These are phyloP conservation scores for Castanopsis chinensis DNA, from an alignment of 306 rosid genomes.

Conservation along the genomic window DNA sequence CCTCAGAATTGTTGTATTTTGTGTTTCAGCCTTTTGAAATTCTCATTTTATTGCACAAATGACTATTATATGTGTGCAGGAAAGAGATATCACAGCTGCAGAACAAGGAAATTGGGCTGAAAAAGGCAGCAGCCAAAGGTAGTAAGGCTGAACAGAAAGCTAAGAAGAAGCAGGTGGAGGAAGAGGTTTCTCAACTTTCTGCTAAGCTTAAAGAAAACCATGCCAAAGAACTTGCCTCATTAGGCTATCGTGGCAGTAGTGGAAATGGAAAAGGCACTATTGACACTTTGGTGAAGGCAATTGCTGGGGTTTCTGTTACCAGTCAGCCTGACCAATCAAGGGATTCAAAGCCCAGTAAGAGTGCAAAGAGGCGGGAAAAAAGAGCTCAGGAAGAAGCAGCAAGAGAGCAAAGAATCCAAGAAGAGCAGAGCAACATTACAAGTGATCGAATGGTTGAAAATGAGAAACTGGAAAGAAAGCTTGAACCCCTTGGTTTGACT, in stretches of 20 bases:
- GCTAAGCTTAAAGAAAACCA: slow-evolving; percentile 70
- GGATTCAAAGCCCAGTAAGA: slow-evolving; percentile 62
- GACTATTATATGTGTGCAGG: slow-evolving; percentile 41
- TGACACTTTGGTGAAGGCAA: slow-evolving; percentile 78
- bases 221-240: slow-evolving; percentile 56
- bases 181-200: slow-evolving; percentile 75
- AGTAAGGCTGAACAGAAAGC: slow-evolving; percentile 96
- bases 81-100: slow-evolving; percentile 75
- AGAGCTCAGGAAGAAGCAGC: slow-evolving; percentile 84
- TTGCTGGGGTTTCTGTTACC: slow-evolving; percentile 75
- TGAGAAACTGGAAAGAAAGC: slow-evolving; percentile 70
- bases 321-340: slow-evolving; percentile 57
- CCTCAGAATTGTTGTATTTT: not conserved
- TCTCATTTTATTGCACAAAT: slow-evolving; percentile 7
- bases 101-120: slow-evolving; percentile 77
- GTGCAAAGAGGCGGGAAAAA: slow-evolving; percentile 64
- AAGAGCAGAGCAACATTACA: slow-evolving; percentile 66
- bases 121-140: slow-evolving; percentile 84
- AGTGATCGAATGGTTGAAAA: slow-evolving; percentile 78
- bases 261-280: slow-evolving; percentile 59
- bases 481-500: slow-evolving; percentile 75
- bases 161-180: slow-evolving; percentile 96
- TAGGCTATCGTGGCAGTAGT: slow-evolving; percentile 57
- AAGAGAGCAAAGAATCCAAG: slow-evolving; percentile 84
- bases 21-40: not conserved